Base-by-base conservation (phyloP, 345 rosid genomes). In the Jatropha curcas region DNA sequence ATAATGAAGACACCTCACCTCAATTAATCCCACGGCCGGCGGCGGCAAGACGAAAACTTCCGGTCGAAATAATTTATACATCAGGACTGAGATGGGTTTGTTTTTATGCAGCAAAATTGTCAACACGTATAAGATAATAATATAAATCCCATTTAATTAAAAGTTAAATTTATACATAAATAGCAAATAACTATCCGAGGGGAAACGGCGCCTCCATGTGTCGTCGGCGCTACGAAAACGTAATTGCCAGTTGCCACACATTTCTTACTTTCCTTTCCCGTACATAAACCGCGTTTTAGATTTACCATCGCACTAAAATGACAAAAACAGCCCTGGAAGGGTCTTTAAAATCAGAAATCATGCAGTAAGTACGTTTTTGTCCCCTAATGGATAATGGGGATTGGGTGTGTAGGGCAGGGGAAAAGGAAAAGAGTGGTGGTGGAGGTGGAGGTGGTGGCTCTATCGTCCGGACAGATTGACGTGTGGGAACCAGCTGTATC, bases 401-500 rank as follows among this genome's bases (percentile, higher is more conserved):
- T 8, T 41, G 53, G n/a, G 16, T 8, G 14, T 19, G 20, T 22
- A 41, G 64, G 27, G 34, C 13, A 58, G 14, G 25, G 37, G 6
- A 50, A 41, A 25, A 59, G 11, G 11, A 34, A 22, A 0, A 31
- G 12, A 8, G 59, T 14, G 60, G 33, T 60, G 48, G 30, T 31
- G 24, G 51, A 22, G 48, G 30, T 31, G 24, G 51, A 22, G 16
- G 37, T 10, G 61, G 52, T 60, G 52, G 34, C 16, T 59, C 22
- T 59, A 50, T 46, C 67, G 72, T 75, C 78, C 78, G 68, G 73
- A 68, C 73, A 65, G 5, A 17, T 27, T 41, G 9, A 60, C 52
- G 56, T 9, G 77, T 78, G 70, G 77, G 67, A 56, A 61, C 59
- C 74, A 72, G 77, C 77, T 74, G 72, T 52, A 43, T 60, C 13